Conservation (phyloP, 495 filamentous ascomycete species). For the Trichoderma virens region DNA sequence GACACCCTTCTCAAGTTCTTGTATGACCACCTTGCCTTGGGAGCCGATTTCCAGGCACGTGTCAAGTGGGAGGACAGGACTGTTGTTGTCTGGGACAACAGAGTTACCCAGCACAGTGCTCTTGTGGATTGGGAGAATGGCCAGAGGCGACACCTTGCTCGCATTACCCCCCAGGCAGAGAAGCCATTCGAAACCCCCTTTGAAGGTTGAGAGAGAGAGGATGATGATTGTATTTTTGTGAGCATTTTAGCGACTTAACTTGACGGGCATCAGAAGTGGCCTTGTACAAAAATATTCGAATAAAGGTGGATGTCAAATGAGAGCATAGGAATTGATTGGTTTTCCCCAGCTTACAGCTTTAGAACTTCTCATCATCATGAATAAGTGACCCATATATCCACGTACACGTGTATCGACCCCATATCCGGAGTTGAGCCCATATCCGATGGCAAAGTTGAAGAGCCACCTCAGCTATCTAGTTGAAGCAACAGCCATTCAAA, state of each 20-base stretch:
- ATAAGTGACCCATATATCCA: too few relatives aligned
- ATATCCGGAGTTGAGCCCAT: too few relatives aligned
- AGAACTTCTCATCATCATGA: too few relatives aligned
- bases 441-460: too few relatives aligned
- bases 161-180: constrained; percentile 83
- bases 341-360: too few relatives aligned
- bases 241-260: background rate
- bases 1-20: constrained; percentile 79
- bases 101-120: constrained; percentile 72
- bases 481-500: too few relatives aligned
- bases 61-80: constrained; percentile 76
- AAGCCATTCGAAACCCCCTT: constrained; percentile 62
- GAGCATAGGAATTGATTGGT: too few relatives aligned
- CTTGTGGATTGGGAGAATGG: constrained; percentile 73
- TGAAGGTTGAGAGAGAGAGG: constrained; percentile 21
- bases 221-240: background rate
- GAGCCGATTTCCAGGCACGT: constrained; percentile 82
- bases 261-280: background rate
- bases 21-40: constrained; percentile 74
- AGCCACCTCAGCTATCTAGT: too few relatives aligned
- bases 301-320: background rate
- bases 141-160: constrained; percentile 68
- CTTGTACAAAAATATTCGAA: background rate
- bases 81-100: constrained; percentile 87
- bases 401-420: too few relatives aligned